Percentiles rank a stretch among this genome's conserved stretches.
Conservation (phyloP, 441 rosid species). For the Macaranga tanarius region DNA sequence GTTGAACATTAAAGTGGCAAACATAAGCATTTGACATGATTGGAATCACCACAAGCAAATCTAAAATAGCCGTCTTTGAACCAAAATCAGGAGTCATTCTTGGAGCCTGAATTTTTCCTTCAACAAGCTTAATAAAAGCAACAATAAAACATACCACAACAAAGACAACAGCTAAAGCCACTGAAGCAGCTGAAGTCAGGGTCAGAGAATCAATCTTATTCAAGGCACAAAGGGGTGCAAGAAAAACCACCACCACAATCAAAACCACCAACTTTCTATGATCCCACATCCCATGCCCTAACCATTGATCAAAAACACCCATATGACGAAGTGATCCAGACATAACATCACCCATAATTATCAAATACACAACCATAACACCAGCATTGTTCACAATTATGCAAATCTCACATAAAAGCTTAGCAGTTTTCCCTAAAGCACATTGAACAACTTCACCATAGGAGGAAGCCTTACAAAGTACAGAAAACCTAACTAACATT, state of each 20-base stretch:
- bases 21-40: conserved; percentile 86
- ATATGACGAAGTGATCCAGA: conserved; percentile 79
- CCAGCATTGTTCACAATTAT: conserved; percentile 91
- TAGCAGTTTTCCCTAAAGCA: conserved; percentile 79
- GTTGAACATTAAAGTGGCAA: conserved; percentile 90
- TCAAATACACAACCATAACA: conserved; percentile 83
- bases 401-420: conserved; percentile 79
- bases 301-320: conserved; percentile 96
- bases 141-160: conserved; percentile 70
- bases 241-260: conserved; percentile 59
- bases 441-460: conserved; percentile 86
- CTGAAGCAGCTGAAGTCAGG: conserved; percentile 85
- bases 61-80: conserved; percentile 60
- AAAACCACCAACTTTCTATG: conserved; percentile 70
- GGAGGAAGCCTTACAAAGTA: conserved; percentile 63
- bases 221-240: conserved; percentile 84
- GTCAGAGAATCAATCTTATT: conserved; percentile 84
- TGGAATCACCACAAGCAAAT: conserved; percentile 88
- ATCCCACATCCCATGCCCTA: conserved; percentile 94
- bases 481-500: conserved; percentile 66
- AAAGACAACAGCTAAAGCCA: conserved; percentile 85
- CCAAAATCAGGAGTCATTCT: conserved; percentile 75
- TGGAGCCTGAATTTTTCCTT: conserved; percentile 72
- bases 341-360: conserved; percentile 93
- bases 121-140: conserved; percentile 67